These are phyloP conservation scores for Camelina hispida DNA, from an alignment of 345 rosid species.

Conservation along the genomic window DNA sequence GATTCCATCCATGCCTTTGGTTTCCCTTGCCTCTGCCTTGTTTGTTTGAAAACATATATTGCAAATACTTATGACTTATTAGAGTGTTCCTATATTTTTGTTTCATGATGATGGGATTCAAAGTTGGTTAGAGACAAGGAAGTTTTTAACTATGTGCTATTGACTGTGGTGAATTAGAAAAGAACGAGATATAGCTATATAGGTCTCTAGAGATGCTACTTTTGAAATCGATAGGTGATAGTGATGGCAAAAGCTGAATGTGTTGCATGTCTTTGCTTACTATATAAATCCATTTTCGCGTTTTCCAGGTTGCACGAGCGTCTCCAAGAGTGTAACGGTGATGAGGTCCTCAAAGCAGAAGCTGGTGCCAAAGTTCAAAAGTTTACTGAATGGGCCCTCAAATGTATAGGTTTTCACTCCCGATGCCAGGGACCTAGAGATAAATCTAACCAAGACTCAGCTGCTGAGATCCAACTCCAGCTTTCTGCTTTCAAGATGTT, in stretches of 20 bases:
- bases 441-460: slow-evolving; percentile 65
- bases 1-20: background rate
- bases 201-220: background rate
- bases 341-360: slow-evolving; percentile 88
- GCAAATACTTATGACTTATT: background rate
- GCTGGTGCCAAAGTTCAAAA: slow-evolving; percentile 95
- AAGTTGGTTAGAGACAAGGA: background rate
- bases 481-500: slow-evolving; percentile 90
- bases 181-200: no score
- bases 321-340: slow-evolving; percentile 91
- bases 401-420: slow-evolving; percentile 91
- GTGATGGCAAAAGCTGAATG: background rate
- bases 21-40: no score
- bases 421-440: slow-evolving; percentile 74
- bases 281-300: slow-evolving; percentile 35
- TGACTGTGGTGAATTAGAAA: background rate
- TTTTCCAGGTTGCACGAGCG: slow-evolving; percentile 88
- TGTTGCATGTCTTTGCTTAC: background rate
- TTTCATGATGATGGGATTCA: background rate
- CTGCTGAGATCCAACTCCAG: slow-evolving; percentile 89
- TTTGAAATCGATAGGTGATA: background rate
- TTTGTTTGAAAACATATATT: background rate
- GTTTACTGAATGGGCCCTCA: slow-evolving; percentile 96
- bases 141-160: background rate
- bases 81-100: background rate